These are phyloP conservation scores for Delphinella strobiligena DNA, from an alignment of 2,329 filamentous ascomycete species.

Conservation along the genomic window DNA sequence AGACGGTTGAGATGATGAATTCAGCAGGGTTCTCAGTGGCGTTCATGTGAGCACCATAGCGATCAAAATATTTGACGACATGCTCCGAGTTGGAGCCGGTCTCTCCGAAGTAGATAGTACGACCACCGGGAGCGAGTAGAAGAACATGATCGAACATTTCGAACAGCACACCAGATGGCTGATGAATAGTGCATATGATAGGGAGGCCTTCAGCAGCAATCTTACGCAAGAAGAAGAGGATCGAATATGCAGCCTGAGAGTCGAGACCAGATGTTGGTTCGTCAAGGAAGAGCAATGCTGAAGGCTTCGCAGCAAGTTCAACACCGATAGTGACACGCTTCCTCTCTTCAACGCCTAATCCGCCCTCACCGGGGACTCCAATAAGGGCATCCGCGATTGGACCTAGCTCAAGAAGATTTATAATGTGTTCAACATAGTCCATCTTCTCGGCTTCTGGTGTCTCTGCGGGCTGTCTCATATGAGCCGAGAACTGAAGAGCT, in stretches of 20 bases:
- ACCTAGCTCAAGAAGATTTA: slow-evolving; percentile 52
- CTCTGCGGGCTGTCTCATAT: slow-evolving; percentile 43
- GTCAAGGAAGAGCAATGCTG: slow-evolving; percentile 51
- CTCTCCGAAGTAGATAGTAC: slow-evolving; percentile 35
- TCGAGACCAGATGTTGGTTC: slow-evolving; percentile 49
- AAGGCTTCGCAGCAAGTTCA: slow-evolving; percentile 31
- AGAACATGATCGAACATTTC: slow-evolving; percentile 32
- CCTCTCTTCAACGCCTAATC: slow-evolving; percentile 49
- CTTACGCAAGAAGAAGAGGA: slow-evolving; percentile 49
- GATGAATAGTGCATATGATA: slow-evolving; percentile 35
- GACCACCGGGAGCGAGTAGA: slow-evolving; percentile 30
- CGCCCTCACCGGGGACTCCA: slow-evolving; percentile 50
- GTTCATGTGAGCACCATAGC: slow-evolving; percentile 50
- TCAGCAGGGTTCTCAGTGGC: slow-evolving; percentile 62
- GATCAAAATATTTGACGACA: slow-evolving; percentile 46
- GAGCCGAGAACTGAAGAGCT: slow-evolving; percentile 42
- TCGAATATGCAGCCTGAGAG: slow-evolving; percentile 51
- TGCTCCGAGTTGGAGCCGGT: slow-evolving; percentile 29
- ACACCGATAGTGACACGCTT: slow-evolving; percentile 49
- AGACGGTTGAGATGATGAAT: slow-evolving; percentile 50
- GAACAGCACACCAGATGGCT: slow-evolving; percentile 48
- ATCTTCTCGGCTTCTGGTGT: slow-evolving; percentile 47
- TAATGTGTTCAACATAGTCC: slow-evolving; percentile 54
- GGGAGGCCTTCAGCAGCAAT: slow-evolving; percentile 38
- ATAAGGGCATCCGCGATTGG: slow-evolving; percentile 58